Evolutionary conservation across 2,329 filamentous ascomycete species (phyloP).

Genomic region (Raffaelea arxii): DNA sequence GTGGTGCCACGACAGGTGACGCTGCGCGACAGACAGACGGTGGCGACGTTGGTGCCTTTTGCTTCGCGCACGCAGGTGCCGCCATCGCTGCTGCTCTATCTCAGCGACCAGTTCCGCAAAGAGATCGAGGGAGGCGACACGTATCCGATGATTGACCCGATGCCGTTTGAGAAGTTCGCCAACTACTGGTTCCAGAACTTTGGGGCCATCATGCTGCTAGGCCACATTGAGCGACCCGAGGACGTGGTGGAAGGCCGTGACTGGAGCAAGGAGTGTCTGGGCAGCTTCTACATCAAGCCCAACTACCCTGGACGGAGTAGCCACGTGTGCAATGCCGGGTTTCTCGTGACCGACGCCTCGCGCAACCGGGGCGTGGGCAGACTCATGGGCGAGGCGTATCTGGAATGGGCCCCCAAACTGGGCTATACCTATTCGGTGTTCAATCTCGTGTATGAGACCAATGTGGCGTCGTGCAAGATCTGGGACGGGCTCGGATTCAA

Average conservation of each 20-base stretch:
- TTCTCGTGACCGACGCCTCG: conserved; percentile 63
- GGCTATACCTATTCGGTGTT: conserved; percentile 90
- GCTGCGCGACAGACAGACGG: conserved; percentile 72
- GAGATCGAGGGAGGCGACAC: conserved; percentile 90
- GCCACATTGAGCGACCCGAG: conserved; percentile 54
- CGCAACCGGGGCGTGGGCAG: conserved; percentile 66
- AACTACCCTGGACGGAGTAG: conserved; percentile 88
- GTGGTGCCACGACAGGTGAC: conserved; percentile 70
- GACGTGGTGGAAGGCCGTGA: conserved; percentile 52
- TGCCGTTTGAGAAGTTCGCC: conserved; percentile 66
- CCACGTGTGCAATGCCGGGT: conserved; percentile 81
- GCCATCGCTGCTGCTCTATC: conserved; percentile 60
- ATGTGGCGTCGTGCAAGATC: conserved; percentile 79
- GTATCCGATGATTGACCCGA: conserved; percentile 74
- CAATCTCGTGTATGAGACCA: conserved; percentile 90
- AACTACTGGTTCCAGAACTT: conserved; percentile 90
- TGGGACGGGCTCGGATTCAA: conserved; percentile 92
- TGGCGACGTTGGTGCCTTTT: conserved; percentile 77
- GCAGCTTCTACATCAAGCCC: conserved; percentile 89
- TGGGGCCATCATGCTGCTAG: conserved; percentile 76
- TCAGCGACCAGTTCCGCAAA: conserved; percentile 76
- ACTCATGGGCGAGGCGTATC: conserved; percentile 66
- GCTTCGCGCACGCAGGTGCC: conserved; percentile 70
- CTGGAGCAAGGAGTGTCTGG: conserved; percentile 74
- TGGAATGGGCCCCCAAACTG: conserved; percentile 69